Conservation (phyloP, 2,329 filamentous ascomycete genomes). For the Lanzia echinophila region DNA sequence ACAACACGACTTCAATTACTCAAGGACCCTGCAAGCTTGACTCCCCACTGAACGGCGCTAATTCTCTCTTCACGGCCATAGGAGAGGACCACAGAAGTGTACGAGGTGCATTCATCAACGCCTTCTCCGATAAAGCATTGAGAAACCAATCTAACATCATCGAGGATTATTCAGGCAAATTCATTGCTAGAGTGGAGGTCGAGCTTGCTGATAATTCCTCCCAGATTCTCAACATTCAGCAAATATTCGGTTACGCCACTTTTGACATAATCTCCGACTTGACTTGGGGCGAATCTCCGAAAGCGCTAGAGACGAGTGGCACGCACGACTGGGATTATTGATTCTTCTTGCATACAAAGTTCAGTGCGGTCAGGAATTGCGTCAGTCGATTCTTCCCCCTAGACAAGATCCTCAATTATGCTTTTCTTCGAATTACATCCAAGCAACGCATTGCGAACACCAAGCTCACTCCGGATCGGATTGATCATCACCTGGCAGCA, state of each 20-base stretch:
- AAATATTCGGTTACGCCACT: constrained; percentile 32
- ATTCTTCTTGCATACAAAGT: constrained; percentile 23
- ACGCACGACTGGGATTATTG: too few species aligned
- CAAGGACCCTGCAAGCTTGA: neutral
- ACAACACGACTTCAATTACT: neutral
- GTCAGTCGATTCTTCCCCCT: constrained; percentile 15
- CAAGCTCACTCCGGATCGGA: constrained; percentile 17
- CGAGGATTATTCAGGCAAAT: constrained; percentile 7
- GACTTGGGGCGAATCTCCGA: constrained; percentile 37
- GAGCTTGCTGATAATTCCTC: too few species aligned
- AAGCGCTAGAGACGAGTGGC: constrained; percentile 28
- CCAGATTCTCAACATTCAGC: constrained; percentile 21
- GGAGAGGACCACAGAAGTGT: constrained; percentile 21
- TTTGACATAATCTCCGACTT: constrained; percentile 38
- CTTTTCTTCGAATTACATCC: constrained; percentile 8
- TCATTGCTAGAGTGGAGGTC: constrained; percentile 3
- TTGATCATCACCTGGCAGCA: constrained; percentile 10
- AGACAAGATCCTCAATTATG: neutral
- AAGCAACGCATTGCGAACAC: constrained; percentile 8
- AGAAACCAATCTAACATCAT: constrained; percentile 26
- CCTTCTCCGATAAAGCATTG: constrained; percentile 29
- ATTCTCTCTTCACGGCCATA: constrained; percentile 2
- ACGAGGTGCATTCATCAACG: constrained; percentile 23
- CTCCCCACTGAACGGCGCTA: neutral
- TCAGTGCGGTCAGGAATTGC: constrained; percentile 15